These are phyloP conservation scores for Alectoria sarmentosa DNA, from an alignment of 495 filamentous ascomycete species.

Conservation along the genomic window DNA sequence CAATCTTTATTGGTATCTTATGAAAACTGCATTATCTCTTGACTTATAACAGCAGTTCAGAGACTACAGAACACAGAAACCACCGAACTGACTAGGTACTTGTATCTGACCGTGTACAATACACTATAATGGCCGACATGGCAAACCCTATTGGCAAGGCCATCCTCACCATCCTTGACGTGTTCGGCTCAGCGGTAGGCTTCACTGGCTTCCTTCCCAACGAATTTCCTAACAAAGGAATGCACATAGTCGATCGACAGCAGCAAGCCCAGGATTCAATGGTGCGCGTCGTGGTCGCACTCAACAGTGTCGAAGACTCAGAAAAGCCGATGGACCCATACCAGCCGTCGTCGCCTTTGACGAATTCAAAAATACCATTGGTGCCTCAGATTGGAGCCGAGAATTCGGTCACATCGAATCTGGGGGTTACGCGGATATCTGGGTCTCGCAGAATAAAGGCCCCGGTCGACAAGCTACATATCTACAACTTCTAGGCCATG, in stretches of 20 bases:
- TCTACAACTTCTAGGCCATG: background rate
- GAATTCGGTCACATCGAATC: background rate
- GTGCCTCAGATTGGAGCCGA: background rate
- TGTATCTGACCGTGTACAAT: too few relatives aligned
- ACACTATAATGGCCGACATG: too few relatives aligned
- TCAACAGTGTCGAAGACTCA: background rate
- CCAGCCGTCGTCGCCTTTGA: background rate
- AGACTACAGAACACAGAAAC: too few relatives aligned
- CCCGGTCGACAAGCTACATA: background rate
- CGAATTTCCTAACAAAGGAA: background rate
- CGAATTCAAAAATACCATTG: background rate
- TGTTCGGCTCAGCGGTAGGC: too few relatives aligned
- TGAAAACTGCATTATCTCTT: too few relatives aligned
- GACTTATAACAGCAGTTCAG: too few relatives aligned
- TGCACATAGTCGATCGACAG: background rate
- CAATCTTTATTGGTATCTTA: too few relatives aligned
- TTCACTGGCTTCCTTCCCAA: background rate
- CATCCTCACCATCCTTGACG: too few relatives aligned
- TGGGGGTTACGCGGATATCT: background rate
- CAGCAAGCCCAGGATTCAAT: background rate
- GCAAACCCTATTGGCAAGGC: too few relatives aligned
- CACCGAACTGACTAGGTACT: too few relatives aligned
- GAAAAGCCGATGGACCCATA: background rate
- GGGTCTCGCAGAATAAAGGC: background rate
- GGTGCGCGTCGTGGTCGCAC: constrained; percentile 2